Conservation (phyloP, 352 stramenopile genomes). For the Globisporangium solare region DNA sequence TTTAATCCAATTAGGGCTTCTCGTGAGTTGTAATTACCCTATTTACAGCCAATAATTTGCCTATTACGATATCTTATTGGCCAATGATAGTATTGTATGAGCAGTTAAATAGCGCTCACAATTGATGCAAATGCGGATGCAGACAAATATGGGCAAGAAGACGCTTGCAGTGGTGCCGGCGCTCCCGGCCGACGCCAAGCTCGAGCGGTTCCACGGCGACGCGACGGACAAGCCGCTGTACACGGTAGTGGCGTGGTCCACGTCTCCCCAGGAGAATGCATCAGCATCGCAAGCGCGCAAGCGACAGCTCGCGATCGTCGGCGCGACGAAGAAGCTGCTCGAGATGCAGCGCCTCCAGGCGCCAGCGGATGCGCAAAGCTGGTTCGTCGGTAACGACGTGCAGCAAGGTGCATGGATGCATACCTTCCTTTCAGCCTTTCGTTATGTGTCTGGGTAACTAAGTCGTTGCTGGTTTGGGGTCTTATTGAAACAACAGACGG, state of each 20-base stretch:
- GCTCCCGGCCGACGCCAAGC: conserved; percentile 26
- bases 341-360: conserved; percentile 60
- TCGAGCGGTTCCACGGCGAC: conserved; percentile 68
- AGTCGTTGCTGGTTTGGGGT: background rate
- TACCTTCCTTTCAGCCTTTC: background rate
- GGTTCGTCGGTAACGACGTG: conserved; percentile 75
- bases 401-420: conserved; percentile 29
- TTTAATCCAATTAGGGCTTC: background rate
- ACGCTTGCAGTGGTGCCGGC: conserved; percentile 44
- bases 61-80: background rate
- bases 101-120: background rate
- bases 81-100: conserved; percentile 1
- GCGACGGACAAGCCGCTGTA: conserved; percentile 48
- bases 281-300: conserved; percentile 16
- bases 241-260: conserved; percentile 47
- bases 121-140: background rate
- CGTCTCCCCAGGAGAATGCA: background rate
- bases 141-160: conserved; percentile 36
- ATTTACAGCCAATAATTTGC: background rate
- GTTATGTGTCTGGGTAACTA: background rate
- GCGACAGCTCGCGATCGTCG: conserved; percentile 56
- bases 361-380: conserved; percentile 45
- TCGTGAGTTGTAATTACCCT: too few species aligned
- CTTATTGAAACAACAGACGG: conserved; percentile 29
- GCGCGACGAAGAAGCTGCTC: conserved; percentile 27